Base-by-base conservation (phyloP, 2,329 filamentous ascomycete genomes). In the Fusarium concolor region DNA sequence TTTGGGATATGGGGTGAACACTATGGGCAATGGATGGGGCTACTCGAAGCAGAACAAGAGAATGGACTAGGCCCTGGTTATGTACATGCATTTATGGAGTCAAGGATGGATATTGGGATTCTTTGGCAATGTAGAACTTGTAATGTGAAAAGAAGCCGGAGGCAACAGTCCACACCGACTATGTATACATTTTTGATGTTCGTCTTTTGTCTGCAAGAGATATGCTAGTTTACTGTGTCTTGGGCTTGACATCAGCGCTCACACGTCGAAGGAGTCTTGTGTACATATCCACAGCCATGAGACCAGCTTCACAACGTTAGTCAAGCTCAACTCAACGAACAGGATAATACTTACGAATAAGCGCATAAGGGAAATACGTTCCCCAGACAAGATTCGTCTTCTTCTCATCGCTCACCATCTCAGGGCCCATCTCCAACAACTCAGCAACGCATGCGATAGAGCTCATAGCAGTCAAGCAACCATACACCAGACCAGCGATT, bases 1-100 rank as follows among this genome's bases (percentile, higher is more conserved):
- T 0, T 70, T 89, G 64, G 86, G 85, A 2, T 85, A 87, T 55
- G 86, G 86, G 1, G n/a, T 87, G 26, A 82, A 81, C 52, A 76
- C 76, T 4, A 76, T 85, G 5, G 86, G 86, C 10, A 88, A 88
- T 55, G 86, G 86, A 46, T 89, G 86, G 86, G 86, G 86, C 3
- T 87, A 74, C 58, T 59, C 72, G 42, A 74, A 74, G 69, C 71
- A 70, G 41, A 57, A 87, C 60, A 88, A 88, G 76, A 77, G 85
- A 61, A 79, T 84, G 49, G 85, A 86, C 65, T 86, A 67, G 57
- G 33, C 17, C 49, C 24, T 31, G 35, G 43, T 35, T 31, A 37
- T 51, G 20, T 56, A 41, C 18, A 47, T 71, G 71, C 59, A 67
- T 69, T 74, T 62, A 49, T 59, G 70, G 68, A 74, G 71, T 71